phyloP scores from a whole-genome alignment of 2,329 filamentous ascomycete genomes.

The Penicillium vulpinum region DNA sequence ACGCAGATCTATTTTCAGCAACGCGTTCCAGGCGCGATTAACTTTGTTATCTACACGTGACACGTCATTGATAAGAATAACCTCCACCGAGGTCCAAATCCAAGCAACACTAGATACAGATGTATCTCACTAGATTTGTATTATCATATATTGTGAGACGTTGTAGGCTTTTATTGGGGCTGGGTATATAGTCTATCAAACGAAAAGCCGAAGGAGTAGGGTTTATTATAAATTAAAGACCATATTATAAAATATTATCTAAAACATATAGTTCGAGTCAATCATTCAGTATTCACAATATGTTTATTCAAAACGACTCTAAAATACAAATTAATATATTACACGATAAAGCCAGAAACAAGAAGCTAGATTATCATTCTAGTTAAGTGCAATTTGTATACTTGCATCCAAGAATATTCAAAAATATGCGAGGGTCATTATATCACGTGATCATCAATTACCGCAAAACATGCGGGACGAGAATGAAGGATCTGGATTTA shows the following conservation, averaged over 20 bases:
- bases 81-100: neutral
- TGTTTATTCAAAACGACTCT: neutral
- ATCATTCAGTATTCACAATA: neutral
- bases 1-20: constrained; percentile 10
- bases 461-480: constrained; percentile 19
- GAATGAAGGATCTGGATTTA: constrained; percentile 1
- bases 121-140: neutral
- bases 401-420: neutral
- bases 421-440: neutral
- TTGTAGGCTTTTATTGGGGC: neutral
- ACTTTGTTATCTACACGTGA: constrained; percentile 16
- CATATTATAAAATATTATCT: too few relatives aligned
- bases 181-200: too few relatives aligned
- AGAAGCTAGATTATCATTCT: neutral
- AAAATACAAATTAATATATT: neutral
- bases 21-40: constrained; percentile 12
- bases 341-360: neutral
- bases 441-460: constrained; percentile 18
- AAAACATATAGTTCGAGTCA: neutral
- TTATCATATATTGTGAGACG: neutral
- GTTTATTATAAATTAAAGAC: neutral
- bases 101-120: neutral
- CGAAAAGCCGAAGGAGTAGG: neutral
- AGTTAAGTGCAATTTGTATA: neutral
- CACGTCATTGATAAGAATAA: neutral